Conservation (phyloP, 352 stramenopile species). For the Globisporangium canariense region DNA sequence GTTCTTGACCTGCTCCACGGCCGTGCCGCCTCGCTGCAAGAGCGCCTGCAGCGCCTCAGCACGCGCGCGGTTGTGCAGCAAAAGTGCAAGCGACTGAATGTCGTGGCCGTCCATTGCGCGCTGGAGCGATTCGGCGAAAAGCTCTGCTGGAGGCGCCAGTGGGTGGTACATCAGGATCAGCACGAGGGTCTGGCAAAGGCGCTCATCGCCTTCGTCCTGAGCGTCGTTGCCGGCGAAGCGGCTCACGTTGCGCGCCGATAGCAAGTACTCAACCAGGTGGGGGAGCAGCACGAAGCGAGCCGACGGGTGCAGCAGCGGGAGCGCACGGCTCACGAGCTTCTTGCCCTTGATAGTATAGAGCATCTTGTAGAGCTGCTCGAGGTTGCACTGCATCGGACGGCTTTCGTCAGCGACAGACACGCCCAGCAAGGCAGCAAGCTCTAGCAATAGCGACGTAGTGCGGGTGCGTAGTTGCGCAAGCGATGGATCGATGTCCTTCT, state of each 20-base stretch:
- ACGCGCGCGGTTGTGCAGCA: constrained; percentile 74
- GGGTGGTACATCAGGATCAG: constrained; percentile 79
- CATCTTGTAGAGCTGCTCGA: constrained; percentile 53
- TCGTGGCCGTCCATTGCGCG: constrained; percentile 56
- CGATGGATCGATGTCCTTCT: constrained; percentile 63
- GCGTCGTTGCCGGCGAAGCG: constrained; percentile 23
- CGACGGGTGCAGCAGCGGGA: constrained; percentile 76
- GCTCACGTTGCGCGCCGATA: constrained; percentile 41
- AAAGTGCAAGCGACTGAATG: constrained; percentile 49
- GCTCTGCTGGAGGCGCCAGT: constrained; percentile 55
- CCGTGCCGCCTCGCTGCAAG: constrained; percentile 58
- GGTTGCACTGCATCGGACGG: constrained; percentile 42
- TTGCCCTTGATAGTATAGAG: constrained; percentile 66
- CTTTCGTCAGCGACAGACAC: constrained; percentile 26
- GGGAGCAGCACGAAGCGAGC: constrained; percentile 76
- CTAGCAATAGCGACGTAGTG: constrained; percentile 66
- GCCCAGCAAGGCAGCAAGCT: constrained; percentile 62
- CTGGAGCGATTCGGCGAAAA: constrained; percentile 64
- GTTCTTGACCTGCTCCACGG: constrained; percentile 44
- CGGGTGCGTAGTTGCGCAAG: constrained; percentile 61
- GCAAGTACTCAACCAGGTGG: constrained; percentile 56
- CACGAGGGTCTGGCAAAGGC: constrained; percentile 76
- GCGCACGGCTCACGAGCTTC: constrained; percentile 67
- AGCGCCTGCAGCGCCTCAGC: constrained; percentile 72
- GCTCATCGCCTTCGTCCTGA: constrained; percentile 42